Percentiles rank a stretch among this genome's conserved stretches.
Conservation (phyloP, 1,139 yeast species). For the Geotrichum reessii region DNA sequence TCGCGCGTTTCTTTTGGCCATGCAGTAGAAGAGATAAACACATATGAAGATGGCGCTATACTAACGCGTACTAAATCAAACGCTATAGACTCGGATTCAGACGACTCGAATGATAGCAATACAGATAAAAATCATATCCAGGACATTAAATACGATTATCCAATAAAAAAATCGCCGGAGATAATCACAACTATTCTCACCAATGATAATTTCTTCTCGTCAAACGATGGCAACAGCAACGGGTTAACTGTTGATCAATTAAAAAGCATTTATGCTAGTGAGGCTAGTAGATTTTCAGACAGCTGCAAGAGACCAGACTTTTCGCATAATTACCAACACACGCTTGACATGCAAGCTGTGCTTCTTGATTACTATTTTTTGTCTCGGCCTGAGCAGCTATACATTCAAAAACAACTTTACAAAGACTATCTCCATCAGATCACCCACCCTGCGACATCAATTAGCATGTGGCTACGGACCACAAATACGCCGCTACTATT, state of each 20-base stretch:
- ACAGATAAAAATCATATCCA: background rate
- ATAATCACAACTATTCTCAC: background rate
- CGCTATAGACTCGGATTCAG: background rate
- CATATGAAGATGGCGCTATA: background rate
- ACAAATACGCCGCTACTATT: conserved; percentile 39
- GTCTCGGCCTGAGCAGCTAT: conserved; percentile 29
- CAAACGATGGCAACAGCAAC: background rate
- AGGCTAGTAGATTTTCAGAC: background rate
- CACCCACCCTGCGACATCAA: background rate
- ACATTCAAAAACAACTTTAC: conserved; percentile 37
- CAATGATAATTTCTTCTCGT: background rate
- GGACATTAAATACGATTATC: background rate
- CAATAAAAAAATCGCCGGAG: background rate
- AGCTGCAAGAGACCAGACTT: background rate
- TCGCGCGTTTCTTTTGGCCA: background rate
- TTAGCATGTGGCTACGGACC: conserved; percentile 34
- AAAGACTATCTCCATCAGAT: conserved; percentile 38
- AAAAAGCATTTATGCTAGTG: background rate
- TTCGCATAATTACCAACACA: background rate
- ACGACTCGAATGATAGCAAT: background rate
- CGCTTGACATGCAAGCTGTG: conserved; percentile 37
- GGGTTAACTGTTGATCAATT: conserved; percentile 2
- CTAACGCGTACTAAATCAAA: background rate
- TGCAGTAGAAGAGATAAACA: background rate
- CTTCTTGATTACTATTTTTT: conserved; percentile 35